phyloP scores from a whole-genome alignment of 202 grass and related monocot genomes.

The Musa balbisiana region DNA sequence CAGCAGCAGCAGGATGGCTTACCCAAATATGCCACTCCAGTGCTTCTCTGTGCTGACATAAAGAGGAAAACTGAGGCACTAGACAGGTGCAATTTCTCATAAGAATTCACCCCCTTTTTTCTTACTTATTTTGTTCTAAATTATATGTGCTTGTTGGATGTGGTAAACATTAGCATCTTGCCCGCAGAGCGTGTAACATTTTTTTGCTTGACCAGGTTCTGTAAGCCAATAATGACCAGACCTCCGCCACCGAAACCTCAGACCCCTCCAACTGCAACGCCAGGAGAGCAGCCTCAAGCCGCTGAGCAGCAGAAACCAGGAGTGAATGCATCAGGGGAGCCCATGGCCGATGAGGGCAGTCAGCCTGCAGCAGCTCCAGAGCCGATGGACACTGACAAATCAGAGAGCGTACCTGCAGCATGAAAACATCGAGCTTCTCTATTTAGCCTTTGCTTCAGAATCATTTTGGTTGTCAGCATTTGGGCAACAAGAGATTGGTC shows the following conservation, averaged over 20 bases:
- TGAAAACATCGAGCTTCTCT: conserved; percentile 15
- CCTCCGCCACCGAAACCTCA: conserved; percentile 44
- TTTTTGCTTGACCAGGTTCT: conserved; percentile 40
- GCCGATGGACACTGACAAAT: conserved; percentile 60
- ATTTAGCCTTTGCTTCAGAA: too few species aligned
- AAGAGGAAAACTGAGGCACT: conserved; percentile 66
- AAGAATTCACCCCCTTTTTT: not conserved
- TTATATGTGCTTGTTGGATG: too few species aligned
- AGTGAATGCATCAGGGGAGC: conserved; percentile 17
- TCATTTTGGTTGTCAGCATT: not conserved
- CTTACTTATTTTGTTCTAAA: not conserved
- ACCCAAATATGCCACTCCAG: conserved; percentile 55
- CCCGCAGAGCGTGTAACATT: too few species aligned
- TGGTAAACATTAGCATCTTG: too few species aligned
- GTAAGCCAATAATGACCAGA: conserved; percentile 78
- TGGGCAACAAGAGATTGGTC: not conserved
- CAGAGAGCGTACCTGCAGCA: conserved; percentile 32
- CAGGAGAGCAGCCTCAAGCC: conserved; percentile 37
- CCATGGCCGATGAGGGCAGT: conserved; percentile 17
- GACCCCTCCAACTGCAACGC: conserved; percentile 32
- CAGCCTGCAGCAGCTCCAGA: conserved; percentile 13
- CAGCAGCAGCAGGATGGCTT: conserved; percentile 58
- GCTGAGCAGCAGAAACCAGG: conserved; percentile 29
- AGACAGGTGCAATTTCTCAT: conserved; percentile 41
- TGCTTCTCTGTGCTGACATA: conserved; percentile 42